Conservation (phyloP, 2,329 filamentous ascomycete species). For the Diaporthe longicolla region DNA sequence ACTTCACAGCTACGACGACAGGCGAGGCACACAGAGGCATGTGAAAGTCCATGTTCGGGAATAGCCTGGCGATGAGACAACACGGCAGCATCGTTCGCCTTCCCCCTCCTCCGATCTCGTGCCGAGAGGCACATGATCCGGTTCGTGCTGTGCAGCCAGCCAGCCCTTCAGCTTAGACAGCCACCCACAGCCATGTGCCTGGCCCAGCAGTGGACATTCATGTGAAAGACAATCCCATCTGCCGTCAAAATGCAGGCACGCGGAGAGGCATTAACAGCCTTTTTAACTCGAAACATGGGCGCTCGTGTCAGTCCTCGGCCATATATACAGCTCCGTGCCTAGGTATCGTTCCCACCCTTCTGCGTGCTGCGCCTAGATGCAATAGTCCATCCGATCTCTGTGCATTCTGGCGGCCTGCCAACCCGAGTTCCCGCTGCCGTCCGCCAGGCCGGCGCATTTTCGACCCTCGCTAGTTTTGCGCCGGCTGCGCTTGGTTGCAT, state of each 20-base stretch:
- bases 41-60: constrained; percentile 19
- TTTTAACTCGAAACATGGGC: constrained; percentile 10
- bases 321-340: constrained; percentile 22
- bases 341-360: neutral
- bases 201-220: constrained; percentile 1
- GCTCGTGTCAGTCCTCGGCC: constrained; percentile 4
- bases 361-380: constrained; percentile 5
- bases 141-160: neutral
- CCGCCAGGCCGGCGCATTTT: constrained; percentile 10
- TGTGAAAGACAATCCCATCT: neutral
- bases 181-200: neutral
- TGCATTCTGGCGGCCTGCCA: constrained; percentile 21
- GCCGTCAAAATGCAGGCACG: neutral
- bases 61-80: constrained; percentile 2
- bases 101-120: constrained; percentile 20
- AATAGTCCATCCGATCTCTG: constrained; percentile 24
- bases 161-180: neutral
- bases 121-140: constrained; percentile 28
- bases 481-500: constrained; percentile 28
- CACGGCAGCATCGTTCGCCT: constrained; percentile 4
- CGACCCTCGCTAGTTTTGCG: constrained; percentile 14
- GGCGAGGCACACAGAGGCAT: constrained; percentile 10
- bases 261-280: constrained; percentile 11
- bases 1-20: constrained; percentile 6
- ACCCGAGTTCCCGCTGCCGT: constrained; percentile 27